Evolutionary conservation across 495 filamentous ascomycete genomes (phyloP).

Genomic region (Aspergillus olivimuriae): DNA sequence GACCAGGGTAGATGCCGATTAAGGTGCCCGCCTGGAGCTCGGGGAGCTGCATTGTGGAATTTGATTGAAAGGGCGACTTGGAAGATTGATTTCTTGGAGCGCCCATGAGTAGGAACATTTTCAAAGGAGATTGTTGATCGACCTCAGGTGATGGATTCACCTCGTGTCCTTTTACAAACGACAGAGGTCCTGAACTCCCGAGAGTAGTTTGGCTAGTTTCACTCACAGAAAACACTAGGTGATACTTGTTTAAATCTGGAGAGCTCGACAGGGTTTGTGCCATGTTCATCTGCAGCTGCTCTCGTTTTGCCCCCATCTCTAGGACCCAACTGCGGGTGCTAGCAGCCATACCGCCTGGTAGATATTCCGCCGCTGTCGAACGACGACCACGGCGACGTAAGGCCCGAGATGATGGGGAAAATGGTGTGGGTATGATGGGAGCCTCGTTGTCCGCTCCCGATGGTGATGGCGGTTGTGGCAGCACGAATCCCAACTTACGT

Average conservation of each 20-base stretch:
- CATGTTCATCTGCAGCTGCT: conserved; percentile 10
- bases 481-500: conserved; percentile 32
- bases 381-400: conserved; percentile 28
- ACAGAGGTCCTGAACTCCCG: conserved; percentile 24
- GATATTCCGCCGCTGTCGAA: conserved; percentile 17
- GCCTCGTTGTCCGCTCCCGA: conserved; percentile 17
- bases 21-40: conserved; percentile 18
- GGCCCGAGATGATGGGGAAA: conserved; percentile 35
- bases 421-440: conserved; percentile 25
- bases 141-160: background rate
- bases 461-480: conserved; percentile 38
- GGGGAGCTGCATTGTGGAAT: background rate
- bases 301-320: conserved; percentile 33
- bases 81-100: conserved; percentile 15
- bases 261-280: too few relatives aligned
- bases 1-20: conserved; percentile 26
- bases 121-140: background rate
- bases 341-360: conserved; percentile 38
- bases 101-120: conserved; percentile 29
- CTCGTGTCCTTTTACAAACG: conserved; percentile 20
- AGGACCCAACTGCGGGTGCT: conserved; percentile 40
- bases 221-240: conserved; percentile 15
- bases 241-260: conserved; percentile 14
- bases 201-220: conserved; percentile 15
- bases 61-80: background rate